Percentiles rank a stretch among this genome's conserved stretches.
These are phyloP conservation scores for Hypoxylon sp. DNA, from an alignment of 2,329 filamentous ascomycete species.

Conservation along the genomic window DNA sequence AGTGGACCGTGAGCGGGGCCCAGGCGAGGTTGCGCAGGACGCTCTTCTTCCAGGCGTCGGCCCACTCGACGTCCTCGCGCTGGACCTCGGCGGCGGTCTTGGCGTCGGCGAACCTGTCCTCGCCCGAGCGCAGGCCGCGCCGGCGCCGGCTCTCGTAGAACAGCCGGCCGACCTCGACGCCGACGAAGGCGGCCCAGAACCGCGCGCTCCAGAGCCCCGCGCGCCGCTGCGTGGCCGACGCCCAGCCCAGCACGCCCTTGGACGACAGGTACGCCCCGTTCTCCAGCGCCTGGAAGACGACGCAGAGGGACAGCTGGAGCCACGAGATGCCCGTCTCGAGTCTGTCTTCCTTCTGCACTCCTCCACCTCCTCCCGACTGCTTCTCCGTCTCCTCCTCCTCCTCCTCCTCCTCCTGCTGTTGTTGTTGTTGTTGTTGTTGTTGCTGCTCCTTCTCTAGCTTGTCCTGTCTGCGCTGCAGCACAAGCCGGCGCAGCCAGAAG, in stretches of 20 bases:
- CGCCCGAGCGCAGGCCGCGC: constrained; percentile 45
- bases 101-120: constrained; percentile 53
- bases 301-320: constrained; percentile 72
- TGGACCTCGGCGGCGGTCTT: constrained; percentile 48
- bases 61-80: constrained; percentile 52
- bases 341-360: constrained; percentile 50
- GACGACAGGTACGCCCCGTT: constrained; percentile 80
- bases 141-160: constrained; percentile 56
- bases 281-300: constrained; percentile 80
- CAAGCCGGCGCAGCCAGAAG: constrained; percentile 67
- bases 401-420: constrained; percentile 41
- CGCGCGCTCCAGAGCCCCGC: constrained; percentile 78
- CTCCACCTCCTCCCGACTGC: no score
- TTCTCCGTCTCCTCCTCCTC: constrained; percentile 39
- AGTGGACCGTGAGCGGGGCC: constrained; percentile 85
- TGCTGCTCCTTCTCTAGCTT: no score
- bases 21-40: constrained; percentile 76
- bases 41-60: constrained; percentile 68
- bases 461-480: constrained; percentile 48
- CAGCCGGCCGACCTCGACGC: constrained; percentile 76
- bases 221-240: constrained; percentile 63
- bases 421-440: no score
- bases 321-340: constrained; percentile 64
- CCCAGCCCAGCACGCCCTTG: constrained; percentile 73
- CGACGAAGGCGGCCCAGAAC: constrained; percentile 82